Conservation (phyloP, 805 yeast species). For the Metschnikowia arizonensis region DNA sequence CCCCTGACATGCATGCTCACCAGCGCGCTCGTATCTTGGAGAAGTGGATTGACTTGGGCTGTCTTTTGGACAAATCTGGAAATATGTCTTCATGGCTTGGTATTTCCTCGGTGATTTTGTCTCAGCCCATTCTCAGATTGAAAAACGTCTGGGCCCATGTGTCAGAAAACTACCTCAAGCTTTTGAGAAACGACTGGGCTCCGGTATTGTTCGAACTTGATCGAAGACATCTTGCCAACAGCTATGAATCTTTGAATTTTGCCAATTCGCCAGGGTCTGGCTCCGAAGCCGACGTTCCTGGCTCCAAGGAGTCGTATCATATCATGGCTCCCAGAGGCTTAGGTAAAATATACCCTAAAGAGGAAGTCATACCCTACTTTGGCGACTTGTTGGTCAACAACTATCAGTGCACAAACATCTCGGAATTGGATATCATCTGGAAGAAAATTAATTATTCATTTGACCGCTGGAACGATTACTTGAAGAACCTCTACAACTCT, state of each 20-base stretch:
- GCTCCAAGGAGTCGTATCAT: slow-evolving; percentile 50
- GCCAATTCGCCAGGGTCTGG: slow-evolving; percentile 16
- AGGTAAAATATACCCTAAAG: slow-evolving; percentile 71
- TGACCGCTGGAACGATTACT: slow-evolving; percentile 77
- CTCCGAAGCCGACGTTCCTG: slow-evolving; percentile 11
- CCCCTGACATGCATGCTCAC: slow-evolving; percentile 27
- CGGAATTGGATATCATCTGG: slow-evolving; percentile 60
- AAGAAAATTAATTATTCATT: slow-evolving; percentile 68
- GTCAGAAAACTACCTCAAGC: slow-evolving; percentile 51
- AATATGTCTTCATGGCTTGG: slow-evolving; percentile 96
- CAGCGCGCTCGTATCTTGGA: slow-evolving; percentile 62
- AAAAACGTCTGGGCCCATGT: slow-evolving; percentile 72
- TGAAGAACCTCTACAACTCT: slow-evolving; percentile 45
- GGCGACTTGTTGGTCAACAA: slow-evolving; percentile 72
- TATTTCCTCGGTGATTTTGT: slow-evolving; percentile 75
- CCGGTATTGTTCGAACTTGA: slow-evolving; percentile 88
- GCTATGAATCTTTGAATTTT: slow-evolving; percentile 10
- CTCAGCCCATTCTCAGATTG: slow-evolving; percentile 75
- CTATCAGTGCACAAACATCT: slow-evolving; percentile 30
- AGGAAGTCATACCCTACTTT: slow-evolving; percentile 80
- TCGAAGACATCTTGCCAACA: slow-evolving; percentile 54
- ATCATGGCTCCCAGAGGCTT: slow-evolving; percentile 85
- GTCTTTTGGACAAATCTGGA: slow-evolving; percentile 70
- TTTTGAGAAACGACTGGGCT: slow-evolving; percentile 80
- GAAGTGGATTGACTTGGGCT: slow-evolving; percentile 85